phyloP scores from a whole-genome alignment of 2,329 filamentous ascomycete species.

The Calonectria honghensis region DNA sequence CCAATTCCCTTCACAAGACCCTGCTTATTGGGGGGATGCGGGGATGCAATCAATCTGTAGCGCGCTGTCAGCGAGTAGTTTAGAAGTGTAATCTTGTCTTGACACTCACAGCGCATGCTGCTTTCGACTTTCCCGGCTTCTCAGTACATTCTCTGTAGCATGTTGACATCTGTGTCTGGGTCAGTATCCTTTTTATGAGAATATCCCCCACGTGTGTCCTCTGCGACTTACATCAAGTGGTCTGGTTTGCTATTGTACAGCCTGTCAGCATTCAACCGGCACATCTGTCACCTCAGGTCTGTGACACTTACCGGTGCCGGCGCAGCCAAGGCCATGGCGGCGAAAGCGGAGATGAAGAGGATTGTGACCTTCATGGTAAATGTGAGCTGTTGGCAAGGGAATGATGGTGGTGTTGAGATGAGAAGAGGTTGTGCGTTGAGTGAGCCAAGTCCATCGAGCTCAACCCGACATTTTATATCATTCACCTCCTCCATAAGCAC shows the following conservation, averaged over 20 bases:
- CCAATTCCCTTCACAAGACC: background rate
- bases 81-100: no score
- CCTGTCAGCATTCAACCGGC: background rate
- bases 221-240: background rate
- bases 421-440: background rate
- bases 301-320: constrained; percentile 1
- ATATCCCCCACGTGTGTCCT: background rate
- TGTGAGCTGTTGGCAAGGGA: background rate
- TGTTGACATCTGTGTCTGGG: background rate
- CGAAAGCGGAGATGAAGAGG: background rate
- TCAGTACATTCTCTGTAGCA: background rate
- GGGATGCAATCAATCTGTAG: background rate
- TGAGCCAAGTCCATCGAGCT: background rate
- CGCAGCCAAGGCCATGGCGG: background rate
- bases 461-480: background rate
- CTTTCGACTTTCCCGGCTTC: background rate
- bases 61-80: background rate
- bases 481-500: no score
- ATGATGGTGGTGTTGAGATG: background rate
- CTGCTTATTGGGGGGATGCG: no score
- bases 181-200: background rate
- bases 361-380: constrained; percentile 1
- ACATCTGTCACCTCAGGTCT: background rate
- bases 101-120: background rate
- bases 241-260: background rate